Evolutionary conservation across 805 yeast species (phyloP).

Genomic region (Metschnikowia noctiluminum): DNA sequence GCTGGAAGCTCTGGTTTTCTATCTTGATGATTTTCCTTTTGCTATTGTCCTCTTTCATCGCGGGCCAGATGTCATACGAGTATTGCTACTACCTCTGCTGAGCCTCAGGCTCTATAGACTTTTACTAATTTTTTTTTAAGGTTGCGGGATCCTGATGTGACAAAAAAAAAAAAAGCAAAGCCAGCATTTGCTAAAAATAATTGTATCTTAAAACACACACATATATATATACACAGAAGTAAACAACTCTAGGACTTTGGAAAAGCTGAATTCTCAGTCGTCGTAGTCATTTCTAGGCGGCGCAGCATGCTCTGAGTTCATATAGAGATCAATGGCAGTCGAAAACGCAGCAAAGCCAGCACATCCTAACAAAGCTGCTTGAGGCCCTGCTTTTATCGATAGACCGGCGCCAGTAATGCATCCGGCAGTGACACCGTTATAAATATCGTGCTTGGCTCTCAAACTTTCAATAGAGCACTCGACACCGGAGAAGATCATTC

Average conservation of each 20-base stretch:
- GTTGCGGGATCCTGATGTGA: too few relatives aligned
- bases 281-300: conserved; percentile 92
- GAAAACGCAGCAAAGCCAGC: conserved; percentile 97
- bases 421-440: conserved; percentile 90
- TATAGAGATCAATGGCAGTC: conserved; percentile 51
- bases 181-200: not conserved
- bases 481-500: conserved; percentile 21
- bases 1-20: not conserved
- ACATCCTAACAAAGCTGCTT: conserved; percentile 87
- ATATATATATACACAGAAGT: conserved; percentile 10
- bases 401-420: conserved; percentile 96
- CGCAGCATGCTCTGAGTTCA: conserved; percentile 19
- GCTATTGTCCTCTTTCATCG: conserved; percentile 22
- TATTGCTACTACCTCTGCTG: conserved; percentile 42
- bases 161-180: too few relatives aligned
- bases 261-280: conserved; percentile 21
- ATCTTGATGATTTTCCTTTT: conserved; percentile 12
- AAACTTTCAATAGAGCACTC: conserved; percentile 21
- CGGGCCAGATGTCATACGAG: conserved; percentile 33
- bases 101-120: too few relatives aligned
- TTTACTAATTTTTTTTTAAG: too few relatives aligned
- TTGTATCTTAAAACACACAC: conserved; percentile 8
- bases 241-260: not conserved
- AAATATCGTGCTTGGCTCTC: conserved; percentile 69
- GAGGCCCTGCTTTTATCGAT: conserved; percentile 90